Conservation (phyloP, 495 filamentous ascomycete species). For the Aspergillus sclerotiicarbonarius region DNA sequence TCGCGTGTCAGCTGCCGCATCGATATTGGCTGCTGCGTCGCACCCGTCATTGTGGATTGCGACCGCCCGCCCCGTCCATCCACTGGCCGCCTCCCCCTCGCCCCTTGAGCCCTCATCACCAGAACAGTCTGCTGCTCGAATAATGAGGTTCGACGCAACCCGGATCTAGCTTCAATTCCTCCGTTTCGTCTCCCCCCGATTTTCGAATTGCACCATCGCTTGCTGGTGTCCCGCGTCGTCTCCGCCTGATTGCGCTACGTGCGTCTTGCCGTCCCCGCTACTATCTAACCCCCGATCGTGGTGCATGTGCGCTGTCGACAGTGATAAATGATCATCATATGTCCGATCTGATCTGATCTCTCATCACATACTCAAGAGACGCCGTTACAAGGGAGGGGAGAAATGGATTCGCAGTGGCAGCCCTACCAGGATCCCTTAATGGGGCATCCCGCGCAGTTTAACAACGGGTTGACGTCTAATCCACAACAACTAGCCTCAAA, state of each 20-base stretch:
- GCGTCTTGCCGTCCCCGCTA: constrained; percentile 32
- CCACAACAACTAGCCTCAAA: constrained; percentile 35
- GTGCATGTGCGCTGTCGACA: constrained; percentile 32
- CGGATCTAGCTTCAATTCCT: constrained; percentile 25
- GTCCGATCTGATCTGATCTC: constrained; percentile 11
- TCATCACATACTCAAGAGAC: constrained; percentile 7
- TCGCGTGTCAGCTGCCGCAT: constrained; percentile 12
- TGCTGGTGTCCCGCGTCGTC: constrained; percentile 16
- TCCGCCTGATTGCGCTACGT: constrained; percentile 32
- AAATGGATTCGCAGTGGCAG: constrained; percentile 56
- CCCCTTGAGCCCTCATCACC: background rate
- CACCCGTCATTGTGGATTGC: constrained; percentile 20
- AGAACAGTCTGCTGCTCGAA: constrained; percentile 15
- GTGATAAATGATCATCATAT: constrained; percentile 20
- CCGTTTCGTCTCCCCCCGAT: constrained; percentile 12
- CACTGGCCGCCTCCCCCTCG: constrained; percentile 11
- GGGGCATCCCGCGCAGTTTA: constrained; percentile 44
- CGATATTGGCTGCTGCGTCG: constrained; percentile 12
- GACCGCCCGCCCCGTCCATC: constrained; percentile 15
- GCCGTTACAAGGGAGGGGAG: constrained; percentile 10
- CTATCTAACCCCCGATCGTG: constrained; percentile 33
- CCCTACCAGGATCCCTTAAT: constrained; percentile 47
- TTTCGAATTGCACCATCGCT: constrained; percentile 24
- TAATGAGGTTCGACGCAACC: constrained; percentile 30
- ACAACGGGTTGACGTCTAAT: constrained; percentile 36